Evolutionary conservation across 2,329 filamentous ascomycete genomes (phyloP).

Genomic region (Chalara sp.): DNA sequence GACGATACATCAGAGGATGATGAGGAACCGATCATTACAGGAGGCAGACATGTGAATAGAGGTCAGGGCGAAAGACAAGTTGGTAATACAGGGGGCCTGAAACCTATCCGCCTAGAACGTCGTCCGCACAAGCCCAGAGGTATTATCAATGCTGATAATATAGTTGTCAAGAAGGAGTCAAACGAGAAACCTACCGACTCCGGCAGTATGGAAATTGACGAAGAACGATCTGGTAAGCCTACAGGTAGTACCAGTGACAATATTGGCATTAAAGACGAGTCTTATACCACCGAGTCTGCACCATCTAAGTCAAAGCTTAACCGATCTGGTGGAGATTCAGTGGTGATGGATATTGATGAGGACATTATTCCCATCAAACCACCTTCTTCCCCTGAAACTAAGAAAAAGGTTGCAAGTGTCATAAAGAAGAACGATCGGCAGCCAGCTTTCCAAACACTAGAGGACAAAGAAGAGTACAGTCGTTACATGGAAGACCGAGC

Average conservation of each 20-base stretch:
- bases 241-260: background rate
- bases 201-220: slow-evolving; percentile 1
- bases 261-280: background rate
- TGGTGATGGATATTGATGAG: background rate
- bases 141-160: slow-evolving; percentile 21
- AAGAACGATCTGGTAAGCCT: background rate
- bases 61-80: slow-evolving; percentile 9
- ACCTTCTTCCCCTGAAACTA: background rate
- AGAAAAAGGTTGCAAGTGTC: background rate
- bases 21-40: slow-evolving; percentile 4
- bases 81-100: slow-evolving; percentile 10
- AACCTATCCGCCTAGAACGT: slow-evolving; percentile 23
- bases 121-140: slow-evolving; percentile 24
- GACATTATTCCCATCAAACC: background rate
- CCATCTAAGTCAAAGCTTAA: background rate
- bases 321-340: background rate
- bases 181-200: background rate
- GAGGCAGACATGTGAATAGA: slow-evolving; percentile 1
- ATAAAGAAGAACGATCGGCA: background rate
- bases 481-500: slow-evolving; percentile 38
- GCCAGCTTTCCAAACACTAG: background rate
- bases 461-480: slow-evolving; percentile 7
- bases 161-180: slow-evolving; percentile 1
- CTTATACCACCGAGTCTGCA: background rate
- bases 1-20: slow-evolving; percentile 12